phyloP scores from a whole-genome alignment of 208 protist species.

The Acanthamoeba lenticulata region DNA sequence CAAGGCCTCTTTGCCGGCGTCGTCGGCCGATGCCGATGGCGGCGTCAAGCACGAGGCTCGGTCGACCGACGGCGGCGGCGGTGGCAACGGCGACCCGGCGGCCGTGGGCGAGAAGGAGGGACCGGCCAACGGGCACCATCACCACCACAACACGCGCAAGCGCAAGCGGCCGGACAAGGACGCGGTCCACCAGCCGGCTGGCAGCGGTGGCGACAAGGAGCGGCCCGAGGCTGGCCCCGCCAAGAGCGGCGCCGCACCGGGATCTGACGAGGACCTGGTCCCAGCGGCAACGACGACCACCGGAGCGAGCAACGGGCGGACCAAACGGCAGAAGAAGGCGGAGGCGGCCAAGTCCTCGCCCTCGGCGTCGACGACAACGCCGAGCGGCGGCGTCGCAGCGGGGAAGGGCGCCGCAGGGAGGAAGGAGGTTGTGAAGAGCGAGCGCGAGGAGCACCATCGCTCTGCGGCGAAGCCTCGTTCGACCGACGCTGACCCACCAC shows the following conservation, averaged over 20 bases:
- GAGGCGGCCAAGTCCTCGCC: neutral
- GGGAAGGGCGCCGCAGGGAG: neutral
- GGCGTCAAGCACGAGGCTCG: neutral
- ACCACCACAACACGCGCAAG: slow-evolving; percentile 3
- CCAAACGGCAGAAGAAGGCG: neutral
- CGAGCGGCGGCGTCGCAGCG: too few relatives aligned
- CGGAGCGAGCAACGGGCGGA: neutral
- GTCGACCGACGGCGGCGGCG: neutral
- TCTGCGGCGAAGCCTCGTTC: too few relatives aligned
- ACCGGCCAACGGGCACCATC: neutral
- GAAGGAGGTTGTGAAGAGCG: neutral
- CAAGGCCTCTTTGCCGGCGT: too few relatives aligned
- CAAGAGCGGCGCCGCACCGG: neutral
- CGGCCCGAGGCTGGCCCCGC: neutral
- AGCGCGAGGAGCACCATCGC: too few relatives aligned
- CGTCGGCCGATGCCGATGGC: neutral
- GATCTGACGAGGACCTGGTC: too few relatives aligned
- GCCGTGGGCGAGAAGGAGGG: neutral
- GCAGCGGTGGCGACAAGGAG: neutral
- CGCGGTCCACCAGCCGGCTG: neutral
- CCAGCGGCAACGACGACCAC: neutral
- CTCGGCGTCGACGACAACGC: neutral
- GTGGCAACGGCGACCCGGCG: neutral
- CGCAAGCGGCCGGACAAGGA: neutral
- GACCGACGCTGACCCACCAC: too few relatives aligned